Evolutionary conservation across 768 basidiomycete species (phyloP), one percentile per base, ranked within the genome.

Genomic region (Pleurotus giganteus): DNA sequence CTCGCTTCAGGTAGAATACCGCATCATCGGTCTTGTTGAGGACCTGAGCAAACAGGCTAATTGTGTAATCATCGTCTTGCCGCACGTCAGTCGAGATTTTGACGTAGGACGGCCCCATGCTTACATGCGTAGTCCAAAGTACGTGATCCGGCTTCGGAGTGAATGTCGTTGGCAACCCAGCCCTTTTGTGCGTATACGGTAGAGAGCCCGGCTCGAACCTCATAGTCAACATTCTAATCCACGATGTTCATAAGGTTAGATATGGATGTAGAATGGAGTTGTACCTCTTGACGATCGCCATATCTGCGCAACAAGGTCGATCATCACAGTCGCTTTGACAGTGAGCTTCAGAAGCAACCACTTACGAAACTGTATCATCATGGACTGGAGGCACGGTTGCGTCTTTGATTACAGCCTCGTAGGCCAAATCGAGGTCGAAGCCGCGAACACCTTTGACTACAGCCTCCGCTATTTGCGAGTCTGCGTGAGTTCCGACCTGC

Each of bases 101-200:
- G 34, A n/a, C 11, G 3, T 1, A 17, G 39, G 39, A 19, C n/a
- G 39, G 19, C 13, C 31, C n/a, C 45, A 32, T 54, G 21, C 80
- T 55, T 61, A 88, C 88, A 91, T 0, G 89, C 81, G 63, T 90
- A 91, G 62, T 85, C 88, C 8, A 91, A 73, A 0, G 88, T 92
- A 47, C 89, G 76, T 8, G 88, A 90, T 12, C 79, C 89, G 23
- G 88, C 82, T 62, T 91, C 89, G 0, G 88, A 87, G 63, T 91
- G 89, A 12, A 88, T 67, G 57, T 92, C 88, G 51, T 83, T 77
- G 1, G 86, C 89, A 1, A 91, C 89, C 82, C 84, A 92, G 4
- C 89, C 89, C 11, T 79, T 75, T 26, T 75, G 63, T 4, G 72
- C 77, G 59, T 90, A 92, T n/a, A 83, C 79, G 0, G 85, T 80